phyloP scores from a whole-genome alignment of 2,329 filamentous ascomycete genomes.

The Diaporthe destruens region DNA sequence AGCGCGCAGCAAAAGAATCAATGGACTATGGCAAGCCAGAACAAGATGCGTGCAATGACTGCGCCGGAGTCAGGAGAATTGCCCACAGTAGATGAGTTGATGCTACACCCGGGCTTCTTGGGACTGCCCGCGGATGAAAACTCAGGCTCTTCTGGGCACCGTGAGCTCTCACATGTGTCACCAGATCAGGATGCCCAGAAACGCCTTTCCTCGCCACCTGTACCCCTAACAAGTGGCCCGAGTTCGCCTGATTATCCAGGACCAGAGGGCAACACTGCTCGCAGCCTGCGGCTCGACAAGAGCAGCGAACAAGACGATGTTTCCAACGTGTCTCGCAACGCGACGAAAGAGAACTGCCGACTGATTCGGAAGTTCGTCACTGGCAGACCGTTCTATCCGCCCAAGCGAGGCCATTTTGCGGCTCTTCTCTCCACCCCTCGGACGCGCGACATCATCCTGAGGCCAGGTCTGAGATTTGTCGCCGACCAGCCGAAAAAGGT shows the following conservation, averaged over 20 bases:
- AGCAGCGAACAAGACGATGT: neutral
- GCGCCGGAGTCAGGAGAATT: neutral
- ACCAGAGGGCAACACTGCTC: neutral
- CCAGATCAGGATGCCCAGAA: neutral
- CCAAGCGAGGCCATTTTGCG: constrained; percentile 1
- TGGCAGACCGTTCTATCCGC: neutral
- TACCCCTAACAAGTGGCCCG: neutral
- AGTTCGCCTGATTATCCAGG: too few species aligned
- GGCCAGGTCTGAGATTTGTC: neutral
- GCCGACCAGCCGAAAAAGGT: constrained; percentile 12
- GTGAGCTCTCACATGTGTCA: neutral
- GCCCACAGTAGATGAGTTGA: constrained; percentile 29
- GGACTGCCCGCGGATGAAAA: neutral
- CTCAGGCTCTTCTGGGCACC: neutral
- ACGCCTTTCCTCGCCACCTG: neutral
- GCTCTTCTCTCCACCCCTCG: constrained; percentile 10
- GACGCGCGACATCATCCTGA: neutral
- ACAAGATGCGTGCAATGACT: neutral
- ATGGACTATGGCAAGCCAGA: neutral
- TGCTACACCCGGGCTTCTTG: neutral
- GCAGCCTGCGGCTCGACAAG: neutral
- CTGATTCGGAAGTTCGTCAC: neutral
- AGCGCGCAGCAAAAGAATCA: neutral
- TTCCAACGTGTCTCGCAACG: neutral
- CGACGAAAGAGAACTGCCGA: constrained; percentile 18